Conservation (phyloP, 1,284 basidiomycete genomes). For the Thecaphora frezii region DNA sequence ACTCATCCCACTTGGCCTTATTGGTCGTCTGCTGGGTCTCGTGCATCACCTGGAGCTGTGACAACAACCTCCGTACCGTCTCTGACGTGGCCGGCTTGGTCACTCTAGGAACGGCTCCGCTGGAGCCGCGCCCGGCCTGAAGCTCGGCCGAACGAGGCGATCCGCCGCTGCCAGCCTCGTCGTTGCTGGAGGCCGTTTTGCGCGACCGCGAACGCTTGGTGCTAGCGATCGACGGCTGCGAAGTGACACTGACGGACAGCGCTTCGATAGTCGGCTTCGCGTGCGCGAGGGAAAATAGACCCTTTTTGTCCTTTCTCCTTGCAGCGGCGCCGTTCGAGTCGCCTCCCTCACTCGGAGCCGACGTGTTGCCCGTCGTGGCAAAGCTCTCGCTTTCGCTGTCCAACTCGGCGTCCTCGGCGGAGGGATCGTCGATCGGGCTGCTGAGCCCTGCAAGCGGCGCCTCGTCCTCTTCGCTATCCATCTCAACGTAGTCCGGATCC, state of each 20-base stretch:
- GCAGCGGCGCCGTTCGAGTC: too few relatives aligned
- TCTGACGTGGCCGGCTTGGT: conserved; percentile 63
- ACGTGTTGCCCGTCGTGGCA: not conserved
- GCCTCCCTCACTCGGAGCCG: not conserved
- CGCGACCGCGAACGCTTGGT: not conserved
- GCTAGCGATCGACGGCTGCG: conserved; percentile 15
- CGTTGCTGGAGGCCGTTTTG: not conserved
- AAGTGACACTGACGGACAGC: conserved; percentile 37
- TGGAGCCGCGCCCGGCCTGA: too few relatives aligned
- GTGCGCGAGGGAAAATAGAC: conserved; percentile 43
- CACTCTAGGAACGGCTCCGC: too few relatives aligned
- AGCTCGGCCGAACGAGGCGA: too few relatives aligned
- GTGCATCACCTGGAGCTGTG: conserved; percentile 81
- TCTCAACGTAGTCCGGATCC: conserved; percentile 24
- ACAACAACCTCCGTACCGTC: conserved; percentile 74
- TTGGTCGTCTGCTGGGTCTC: conserved; percentile 76
- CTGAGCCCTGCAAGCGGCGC: conserved; percentile 37
- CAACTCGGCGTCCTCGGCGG: conserved; percentile 2
- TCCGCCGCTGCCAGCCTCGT: not conserved
- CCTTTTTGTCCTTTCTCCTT: not conserved
- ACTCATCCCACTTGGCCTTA: conserved; percentile 82
- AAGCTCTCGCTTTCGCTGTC: not conserved
- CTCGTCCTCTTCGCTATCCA: conserved; percentile 23
- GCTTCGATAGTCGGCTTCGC: conserved; percentile 57
- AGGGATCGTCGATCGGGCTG: conserved; percentile 41